Evolutionary conservation across 2,329 filamentous ascomycete species (phyloP).

Genomic region (Fusarium nurragi): DNA sequence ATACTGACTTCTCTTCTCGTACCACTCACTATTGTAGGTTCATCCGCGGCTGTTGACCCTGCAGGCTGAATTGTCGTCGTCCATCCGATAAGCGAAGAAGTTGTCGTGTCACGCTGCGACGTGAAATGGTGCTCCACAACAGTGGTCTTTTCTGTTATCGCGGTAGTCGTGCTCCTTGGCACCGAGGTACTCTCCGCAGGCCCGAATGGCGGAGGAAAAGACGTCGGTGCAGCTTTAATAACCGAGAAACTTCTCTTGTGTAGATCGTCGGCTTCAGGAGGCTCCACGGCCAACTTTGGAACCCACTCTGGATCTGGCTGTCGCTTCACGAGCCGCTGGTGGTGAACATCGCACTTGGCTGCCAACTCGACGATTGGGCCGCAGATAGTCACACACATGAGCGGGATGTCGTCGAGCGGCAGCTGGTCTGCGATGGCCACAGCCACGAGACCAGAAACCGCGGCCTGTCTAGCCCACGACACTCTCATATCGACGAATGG

Average conservation of each 20-base stretch:
- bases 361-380: constrained; percentile 56
- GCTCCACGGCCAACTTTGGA: constrained; percentile 37
- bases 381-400: constrained; percentile 54
- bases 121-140: constrained; percentile 8
- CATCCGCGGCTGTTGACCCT: constrained; percentile 4
- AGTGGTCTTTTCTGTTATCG: constrained; percentile 6
- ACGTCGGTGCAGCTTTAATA: constrained; percentile 47
- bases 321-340: constrained; percentile 44
- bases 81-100: constrained; percentile 7
- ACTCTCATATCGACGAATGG: constrained; percentile 43
- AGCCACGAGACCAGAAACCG: constrained; percentile 46
- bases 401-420: constrained; percentile 50
- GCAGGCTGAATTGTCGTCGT: constrained; percentile 7
- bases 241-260: constrained; percentile 44
- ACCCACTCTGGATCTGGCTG: constrained; percentile 31
- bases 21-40: constrained; percentile 2
- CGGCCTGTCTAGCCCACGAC: constrained; percentile 37
- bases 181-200: constrained; percentile 15
- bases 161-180: constrained; percentile 22
- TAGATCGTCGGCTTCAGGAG: constrained; percentile 13
- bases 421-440: constrained; percentile 46
- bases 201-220: constrained; percentile 39
- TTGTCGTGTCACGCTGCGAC: constrained; percentile 5
- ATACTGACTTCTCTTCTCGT: constrained; percentile 15
- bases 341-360: constrained; percentile 47